Evolutionary conservation across 2,329 filamentous ascomycete genomes (phyloP).

Genomic region (Cladosporium halotolerans): DNA sequence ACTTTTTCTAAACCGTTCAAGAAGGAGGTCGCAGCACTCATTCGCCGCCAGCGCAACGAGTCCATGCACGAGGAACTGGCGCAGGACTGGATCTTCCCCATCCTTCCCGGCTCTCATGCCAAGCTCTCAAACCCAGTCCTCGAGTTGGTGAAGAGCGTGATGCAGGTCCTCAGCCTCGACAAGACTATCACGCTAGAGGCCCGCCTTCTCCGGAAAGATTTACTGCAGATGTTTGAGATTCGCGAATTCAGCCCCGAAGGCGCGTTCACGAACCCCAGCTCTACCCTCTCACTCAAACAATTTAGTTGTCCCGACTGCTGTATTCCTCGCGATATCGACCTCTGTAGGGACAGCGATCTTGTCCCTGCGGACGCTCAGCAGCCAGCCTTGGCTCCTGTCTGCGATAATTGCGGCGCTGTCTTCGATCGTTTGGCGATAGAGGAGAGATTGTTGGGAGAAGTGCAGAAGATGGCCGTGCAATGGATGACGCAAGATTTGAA

Average conservation of each 20-base stretch:
- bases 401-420: constrained; percentile 66
- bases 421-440: constrained; percentile 78
- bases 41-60: constrained; percentile 80
- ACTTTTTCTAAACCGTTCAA: constrained; percentile 83
- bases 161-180: constrained; percentile 86
- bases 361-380: constrained; percentile 43
- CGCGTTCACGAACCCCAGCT: constrained; percentile 79
- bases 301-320: constrained; percentile 88
- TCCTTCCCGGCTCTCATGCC: constrained; percentile 66
- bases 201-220: constrained; percentile 77
- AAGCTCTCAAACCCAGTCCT: constrained; percentile 66
- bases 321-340: constrained; percentile 77
- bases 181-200: constrained; percentile 87
- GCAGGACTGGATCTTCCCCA: constrained; percentile 78
- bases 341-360: constrained; percentile 83
- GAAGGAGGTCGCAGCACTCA: constrained; percentile 76
- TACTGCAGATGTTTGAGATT: constrained; percentile 85
- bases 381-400: constrained; percentile 38
- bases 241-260: constrained; percentile 87
- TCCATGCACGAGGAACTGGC: constrained; percentile 83
- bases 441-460: constrained; percentile 69
- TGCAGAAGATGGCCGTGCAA: constrained; percentile 67
- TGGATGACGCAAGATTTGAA: constrained; percentile 90
- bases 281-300: constrained; percentile 64
- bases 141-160: constrained; percentile 85